Base-by-base conservation (phyloP, 2,329 filamentous ascomycete genomes). In the Fonsecaea nubica region DNA sequence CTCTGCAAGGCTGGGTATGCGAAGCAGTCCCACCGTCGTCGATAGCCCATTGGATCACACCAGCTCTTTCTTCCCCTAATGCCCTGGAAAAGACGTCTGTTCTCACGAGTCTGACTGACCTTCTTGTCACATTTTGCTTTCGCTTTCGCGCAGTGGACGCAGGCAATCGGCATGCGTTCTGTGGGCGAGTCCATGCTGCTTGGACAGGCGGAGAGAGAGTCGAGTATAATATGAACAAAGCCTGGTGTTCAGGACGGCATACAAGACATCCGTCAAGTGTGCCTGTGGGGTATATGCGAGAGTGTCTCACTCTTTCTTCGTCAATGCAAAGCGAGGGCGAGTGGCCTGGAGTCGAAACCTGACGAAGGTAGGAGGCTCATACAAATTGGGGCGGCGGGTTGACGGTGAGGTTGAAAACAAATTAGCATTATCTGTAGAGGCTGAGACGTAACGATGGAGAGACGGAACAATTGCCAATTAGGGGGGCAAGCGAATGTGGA, bases 71-170 rank as follows among this genome's bases (percentile, higher is more conserved):
- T 48, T 15, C 50, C 30, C 21, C 42, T n/a, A 25, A 25, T 25
- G 25, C 18, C 48, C 21, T 25, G 13, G 6, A 42, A 53, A 54
- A 12, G 30, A 33, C 13, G 4, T 15, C 9, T 30, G 40, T 53
- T 58, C 21, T 54, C 13, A 42, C 35, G 12, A 56, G 58, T 25
- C 25, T n/a, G 35, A 71, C 71, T 66, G 56, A 73, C 72, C 71
- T 74, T 73, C 65, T 74, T 74, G 61, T 74, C 72, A 65, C 72
- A 74, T 67, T 73, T 74, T 52, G 72, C 72, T 58, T 74, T 74
- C 32, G 72, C 72, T 55, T 74, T 74, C 38, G 72, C 72, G 57
- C 72, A 74, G 54, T 71, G 68, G 32, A 72, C 67, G 58, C 72
- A 74, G 10, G 72, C 72, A 59, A 74, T 74, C 0, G 72, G 70